Conservation (phyloP, 768 basidiomycete genomes). For the Boletellus ananiceps region DNA sequence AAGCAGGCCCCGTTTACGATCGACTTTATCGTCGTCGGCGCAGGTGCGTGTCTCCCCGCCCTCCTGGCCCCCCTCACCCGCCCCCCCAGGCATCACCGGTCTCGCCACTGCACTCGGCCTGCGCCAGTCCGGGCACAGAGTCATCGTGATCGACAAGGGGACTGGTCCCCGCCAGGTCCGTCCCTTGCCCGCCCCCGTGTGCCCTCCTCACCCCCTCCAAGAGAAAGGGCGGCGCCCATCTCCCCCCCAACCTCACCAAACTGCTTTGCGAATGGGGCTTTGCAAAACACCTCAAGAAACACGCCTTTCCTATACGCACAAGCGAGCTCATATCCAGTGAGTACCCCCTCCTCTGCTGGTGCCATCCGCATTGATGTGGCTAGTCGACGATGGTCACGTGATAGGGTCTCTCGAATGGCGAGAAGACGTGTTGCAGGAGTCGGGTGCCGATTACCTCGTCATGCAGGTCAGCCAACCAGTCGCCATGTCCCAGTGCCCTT, state of each 20-base stretch:
- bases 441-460: slow-evolving; percentile 50
- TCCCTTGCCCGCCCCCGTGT: background rate
- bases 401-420: slow-evolving; percentile 47
- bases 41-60: slow-evolving; percentile 15
- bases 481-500: background rate
- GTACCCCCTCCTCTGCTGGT: background rate
- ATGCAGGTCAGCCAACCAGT: slow-evolving; percentile 38
- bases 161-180: slow-evolving; percentile 41
- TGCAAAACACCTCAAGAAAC: slow-evolving; percentile 37
- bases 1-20: slow-evolving; percentile 24
- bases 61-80: background rate
- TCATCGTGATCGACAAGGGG: slow-evolving; percentile 51
- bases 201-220: slow-evolving; percentile 12
- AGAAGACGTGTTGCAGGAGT: slow-evolving; percentile 46
- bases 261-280: slow-evolving; percentile 56
- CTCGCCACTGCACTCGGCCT: slow-evolving; percentile 57
- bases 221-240: slow-evolving; percentile 40
- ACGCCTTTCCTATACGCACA: slow-evolving; percentile 27
- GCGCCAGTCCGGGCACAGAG: slow-evolving; percentile 53
- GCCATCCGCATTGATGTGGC: too few relatives aligned
- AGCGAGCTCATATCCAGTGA: slow-evolving; percentile 23
- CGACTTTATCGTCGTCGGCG: slow-evolving; percentile 31
- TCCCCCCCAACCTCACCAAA: slow-evolving; percentile 59
- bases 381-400: slow-evolving; percentile 35
- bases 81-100: slow-evolving; percentile 41